A percentile compares a stretch with the other conserved stretches of the same genome.
Conservation (phyloP, 2,329 filamentous ascomycete species). For the Gnomoniopsis smithogilvyi region DNA sequence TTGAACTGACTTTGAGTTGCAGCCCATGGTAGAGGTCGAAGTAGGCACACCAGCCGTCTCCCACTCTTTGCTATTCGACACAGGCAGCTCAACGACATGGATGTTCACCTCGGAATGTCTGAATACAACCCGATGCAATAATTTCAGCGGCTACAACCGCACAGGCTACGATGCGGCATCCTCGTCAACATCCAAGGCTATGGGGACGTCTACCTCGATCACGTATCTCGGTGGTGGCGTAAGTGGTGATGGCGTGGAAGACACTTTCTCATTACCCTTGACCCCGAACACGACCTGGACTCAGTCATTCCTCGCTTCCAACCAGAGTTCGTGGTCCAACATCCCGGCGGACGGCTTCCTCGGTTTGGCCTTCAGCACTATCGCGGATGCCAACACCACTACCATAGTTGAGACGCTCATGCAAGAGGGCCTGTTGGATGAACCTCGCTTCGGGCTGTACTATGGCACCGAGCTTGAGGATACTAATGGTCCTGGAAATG, state of each 20-base stretch:
- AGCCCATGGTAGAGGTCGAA: slow-evolving; percentile 17
- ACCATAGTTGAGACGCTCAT: slow-evolving; percentile 32
- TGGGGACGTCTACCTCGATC: slow-evolving; percentile 23
- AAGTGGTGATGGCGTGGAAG: slow-evolving; percentile 24
- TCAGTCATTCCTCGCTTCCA: slow-evolving; percentile 28
- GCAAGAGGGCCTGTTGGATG: slow-evolving; percentile 26
- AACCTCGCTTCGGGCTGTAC: slow-evolving; percentile 30
- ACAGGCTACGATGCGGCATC: slow-evolving; percentile 25
- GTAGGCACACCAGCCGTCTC: slow-evolving; percentile 28
- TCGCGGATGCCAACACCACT: slow-evolving; percentile 26
- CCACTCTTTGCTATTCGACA: slow-evolving; percentile 31
- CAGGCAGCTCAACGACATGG: slow-evolving; percentile 33
- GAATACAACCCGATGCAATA: slow-evolving; percentile 22
- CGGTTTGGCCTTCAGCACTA: slow-evolving; percentile 31
- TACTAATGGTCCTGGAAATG: slow-evolving; percentile 22
- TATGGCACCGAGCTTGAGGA: slow-evolving; percentile 22
- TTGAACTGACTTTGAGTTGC: neutral
- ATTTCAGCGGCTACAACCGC: slow-evolving; percentile 25
- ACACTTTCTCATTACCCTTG: slow-evolving; percentile 22
- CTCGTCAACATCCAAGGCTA: slow-evolving; percentile 25
- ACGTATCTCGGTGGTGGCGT: slow-evolving; percentile 29
- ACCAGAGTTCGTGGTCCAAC: slow-evolving; percentile 26
- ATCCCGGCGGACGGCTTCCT: slow-evolving; percentile 33
- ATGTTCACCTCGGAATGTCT: slow-evolving; percentile 26
- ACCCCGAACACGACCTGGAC: slow-evolving; percentile 22